Evolutionary conservation across 2,329 filamentous ascomycete genomes (phyloP), one percentile per base, ranked within the genome.

Genomic region (Aspergillus brasiliensis): DNA sequence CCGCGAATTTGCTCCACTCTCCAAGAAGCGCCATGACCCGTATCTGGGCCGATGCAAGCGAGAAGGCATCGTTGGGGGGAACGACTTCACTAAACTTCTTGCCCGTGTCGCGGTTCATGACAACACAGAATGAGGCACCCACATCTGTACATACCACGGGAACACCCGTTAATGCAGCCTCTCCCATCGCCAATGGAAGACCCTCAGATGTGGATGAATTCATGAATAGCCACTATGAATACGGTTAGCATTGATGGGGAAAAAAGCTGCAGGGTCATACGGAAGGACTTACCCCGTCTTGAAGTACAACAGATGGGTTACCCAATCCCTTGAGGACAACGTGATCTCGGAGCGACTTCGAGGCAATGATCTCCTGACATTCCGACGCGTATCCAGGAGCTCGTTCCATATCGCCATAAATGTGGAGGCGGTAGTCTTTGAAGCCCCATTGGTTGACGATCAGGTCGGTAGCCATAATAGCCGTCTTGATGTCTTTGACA

Each of bases 391-490:
- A 86, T 2, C 83, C 81, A 0, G 86, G 85, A 19, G 85, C 81
- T 61, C 86, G 84, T 69, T 88, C 86, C 60, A 86, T 83, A n/a
- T 84, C 84, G 11, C 86, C 86, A 65, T 88, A 88, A n/a, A 88
- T 83, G 58, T 86, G 81, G 1, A 88, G 80, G 51, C 81, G 79
- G 71, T 88, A 88, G 62, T 88, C 85, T 38, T 78, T 81, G 74
- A 88, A 87, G 8, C 85, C 85, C 80, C 82, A 88, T 65, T 85
- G 80, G 67, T 88, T 87, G 60, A 87, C 81, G 60, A 88, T 88
- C 58, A 88, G 82, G 63, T 88, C 85, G 0, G 86, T 85, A 5
- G 86, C 84, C 10, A 87, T 75, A 37, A 88, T 80, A 5, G 86
- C 85, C 2, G 82, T 87, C 70, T 87, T 87, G 72, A 88, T 86